Percentiles rank a stretch among this genome's conserved stretches.
Conservation (phyloP, 2,329 filamentous ascomycete genomes). For the Calonectria honghensis region DNA sequence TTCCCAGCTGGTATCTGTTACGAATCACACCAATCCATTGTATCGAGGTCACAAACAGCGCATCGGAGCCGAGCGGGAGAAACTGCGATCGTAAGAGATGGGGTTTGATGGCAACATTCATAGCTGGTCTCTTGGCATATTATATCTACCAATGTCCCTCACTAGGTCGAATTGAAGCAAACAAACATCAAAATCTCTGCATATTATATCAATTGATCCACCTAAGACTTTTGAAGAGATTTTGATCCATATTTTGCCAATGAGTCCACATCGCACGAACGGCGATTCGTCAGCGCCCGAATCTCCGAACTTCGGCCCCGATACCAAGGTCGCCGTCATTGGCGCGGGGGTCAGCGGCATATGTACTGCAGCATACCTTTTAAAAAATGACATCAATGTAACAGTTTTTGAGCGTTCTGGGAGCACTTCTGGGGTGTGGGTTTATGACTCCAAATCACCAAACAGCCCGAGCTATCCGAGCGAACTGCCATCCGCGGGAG, state of each 20-base stretch:
- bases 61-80: conserved; percentile 42
- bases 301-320: conserved; percentile 33
- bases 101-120: conserved; percentile 37
- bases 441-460: conserved; percentile 58
- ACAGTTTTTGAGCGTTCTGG: conserved; percentile 62
- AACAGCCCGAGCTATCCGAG: conserved; percentile 59
- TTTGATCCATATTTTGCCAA: not conserved
- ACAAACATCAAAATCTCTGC: not conserved
- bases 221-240: not conserved
- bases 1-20: conserved; percentile 24
- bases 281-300: conserved; percentile 17
- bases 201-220: not conserved
- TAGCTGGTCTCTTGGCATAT: not conserved
- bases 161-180: not conserved
- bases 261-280: conserved; percentile 46
- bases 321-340: conserved; percentile 60
- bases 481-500: conserved; percentile 54
- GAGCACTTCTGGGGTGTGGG: conserved; percentile 62
- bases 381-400: conserved; percentile 60
- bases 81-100: conserved; percentile 38
- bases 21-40: conserved; percentile 24
- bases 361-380: conserved; percentile 60
- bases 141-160: conserved; percentile 33
- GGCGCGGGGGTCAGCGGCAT: conserved; percentile 65
- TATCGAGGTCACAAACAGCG: conserved; percentile 21